Conservation (phyloP, 805 yeast genomes). For the Phaffomyces thermotolerans region DNA sequence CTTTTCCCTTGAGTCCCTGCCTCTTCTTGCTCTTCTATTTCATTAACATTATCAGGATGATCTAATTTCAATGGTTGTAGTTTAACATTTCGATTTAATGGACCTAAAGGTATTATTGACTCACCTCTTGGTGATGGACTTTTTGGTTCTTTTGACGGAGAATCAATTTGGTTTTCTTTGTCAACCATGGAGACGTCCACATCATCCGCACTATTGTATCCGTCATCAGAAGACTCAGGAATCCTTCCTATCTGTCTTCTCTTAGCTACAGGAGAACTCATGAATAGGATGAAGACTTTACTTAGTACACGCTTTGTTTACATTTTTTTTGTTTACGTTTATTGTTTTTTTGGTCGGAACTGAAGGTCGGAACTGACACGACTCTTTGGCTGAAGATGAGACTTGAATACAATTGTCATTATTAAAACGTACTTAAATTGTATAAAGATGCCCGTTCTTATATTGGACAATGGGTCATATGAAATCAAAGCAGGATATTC, state of each 20-base stretch:
- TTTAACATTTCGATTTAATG: conserved; percentile 16
- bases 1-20: too few relatives aligned
- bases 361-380: too few relatives aligned
- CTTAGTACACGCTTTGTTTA: too few relatives aligned
- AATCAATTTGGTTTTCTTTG: conserved; percentile 16
- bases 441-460: conserved; percentile 29
- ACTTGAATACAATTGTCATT: too few relatives aligned
- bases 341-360: too few relatives aligned
- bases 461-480: conserved; percentile 88
- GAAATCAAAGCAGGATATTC: conserved; percentile 61
- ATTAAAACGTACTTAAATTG: too few relatives aligned
- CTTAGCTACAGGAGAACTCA: conserved; percentile 24
- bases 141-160: conserved; percentile 16
- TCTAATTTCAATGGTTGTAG: conserved; percentile 13
- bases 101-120: conserved; percentile 10
- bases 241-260: conserved; percentile 13
- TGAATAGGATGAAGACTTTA: background rate
- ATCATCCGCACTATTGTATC: conserved; percentile 8
- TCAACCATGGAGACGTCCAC: conserved; percentile 9
- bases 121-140: conserved; percentile 19
- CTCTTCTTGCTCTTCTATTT: too few relatives aligned
- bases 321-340: background rate
- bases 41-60: conserved; percentile 12
- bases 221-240: conserved; percentile 12
- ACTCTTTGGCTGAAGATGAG: too few relatives aligned